Evolutionary conservation across 208 protist species (phyloP).

Genomic region (Trypanosoma boissoni): DNA sequence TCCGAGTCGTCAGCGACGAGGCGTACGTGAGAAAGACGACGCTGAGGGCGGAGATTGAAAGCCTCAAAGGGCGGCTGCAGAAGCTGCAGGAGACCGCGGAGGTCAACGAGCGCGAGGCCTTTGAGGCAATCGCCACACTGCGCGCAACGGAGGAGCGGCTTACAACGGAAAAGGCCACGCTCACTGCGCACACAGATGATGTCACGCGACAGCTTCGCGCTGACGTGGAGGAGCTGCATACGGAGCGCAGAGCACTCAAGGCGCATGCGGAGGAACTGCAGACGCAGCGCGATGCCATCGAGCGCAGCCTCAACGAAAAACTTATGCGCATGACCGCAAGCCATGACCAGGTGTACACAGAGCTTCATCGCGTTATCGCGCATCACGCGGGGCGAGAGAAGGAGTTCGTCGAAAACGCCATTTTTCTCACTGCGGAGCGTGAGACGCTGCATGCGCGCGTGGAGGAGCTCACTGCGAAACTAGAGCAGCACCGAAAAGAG

Average conservation of each 20-base stretch:
- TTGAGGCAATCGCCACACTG: constrained; percentile 72
- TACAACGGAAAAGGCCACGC: constrained; percentile 30
- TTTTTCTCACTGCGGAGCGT: constrained; percentile 76
- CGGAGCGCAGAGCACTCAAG: constrained; percentile 27
- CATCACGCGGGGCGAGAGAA: constrained; percentile 54
- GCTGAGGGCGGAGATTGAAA: constrained; percentile 71
- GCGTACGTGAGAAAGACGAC: constrained; percentile 66
- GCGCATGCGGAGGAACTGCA: constrained; percentile 33
- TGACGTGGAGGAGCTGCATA: constrained; percentile 22
- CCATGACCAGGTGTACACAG: constrained; percentile 52
- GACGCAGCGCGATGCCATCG: constrained; percentile 29
- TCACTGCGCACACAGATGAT: constrained; percentile 27
- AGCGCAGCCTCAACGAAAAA: constrained; percentile 69
- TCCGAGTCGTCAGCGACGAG: constrained; percentile 45
- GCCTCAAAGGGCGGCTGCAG: constrained; percentile 66
- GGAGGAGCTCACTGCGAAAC: constrained; percentile 40
- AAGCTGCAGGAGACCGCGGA: constrained; percentile 73
- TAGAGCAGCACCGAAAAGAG: constrained; percentile 29
- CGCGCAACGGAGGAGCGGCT: constrained; percentile 50
- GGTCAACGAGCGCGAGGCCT: constrained; percentile 67
- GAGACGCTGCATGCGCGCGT: constrained; percentile 64
- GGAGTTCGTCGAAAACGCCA: constrained; percentile 69
- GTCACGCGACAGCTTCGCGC: constrained; percentile 24
- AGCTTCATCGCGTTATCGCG: constrained; percentile 42
- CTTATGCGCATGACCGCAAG: constrained; percentile 75